These are phyloP conservation scores for Barnettozyma botsteinii DNA, from an alignment of 805 yeast genomes.

Conservation along the genomic window DNA sequence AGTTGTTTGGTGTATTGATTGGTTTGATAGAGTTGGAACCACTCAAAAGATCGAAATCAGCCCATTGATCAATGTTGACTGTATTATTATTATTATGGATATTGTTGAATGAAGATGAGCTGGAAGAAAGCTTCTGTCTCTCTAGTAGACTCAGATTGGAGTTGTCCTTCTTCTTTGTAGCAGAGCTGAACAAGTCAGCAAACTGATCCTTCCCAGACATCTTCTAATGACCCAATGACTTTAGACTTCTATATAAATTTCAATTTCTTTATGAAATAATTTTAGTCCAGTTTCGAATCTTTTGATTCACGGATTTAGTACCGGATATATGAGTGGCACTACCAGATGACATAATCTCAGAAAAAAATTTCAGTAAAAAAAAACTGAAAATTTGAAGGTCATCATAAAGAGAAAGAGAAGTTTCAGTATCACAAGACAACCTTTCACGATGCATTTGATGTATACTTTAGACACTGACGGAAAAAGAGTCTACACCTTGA, in stretches of 20 bases:
- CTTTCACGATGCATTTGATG: constrained; percentile 87
- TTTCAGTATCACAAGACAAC: not conserved
- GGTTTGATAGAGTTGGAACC: constrained; percentile 5
- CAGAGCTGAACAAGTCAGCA: constrained; percentile 22
- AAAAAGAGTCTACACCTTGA: constrained; percentile 88
- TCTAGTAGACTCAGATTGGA: constrained; percentile 30
- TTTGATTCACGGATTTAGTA: not conserved
- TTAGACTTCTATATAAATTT: too few relatives aligned
- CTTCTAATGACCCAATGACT: not conserved
- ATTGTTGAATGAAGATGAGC: constrained; percentile 2
- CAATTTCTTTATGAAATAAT: not conserved
- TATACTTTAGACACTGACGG: constrained; percentile 94
- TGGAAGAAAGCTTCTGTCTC: constrained; percentile 25
- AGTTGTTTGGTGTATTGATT: not conserved
- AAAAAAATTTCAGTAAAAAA: constrained; percentile 1
- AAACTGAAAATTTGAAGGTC: constrained; percentile 6
- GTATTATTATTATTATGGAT: not conserved
- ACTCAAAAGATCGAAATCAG: constrained; percentile 34
- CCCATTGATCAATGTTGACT: constrained; percentile 26
- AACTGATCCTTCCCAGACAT: constrained; percentile 20
- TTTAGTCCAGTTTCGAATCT: too few relatives aligned
- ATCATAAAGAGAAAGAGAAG: not conserved
- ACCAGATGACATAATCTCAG: constrained; percentile 1
- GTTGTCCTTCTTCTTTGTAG: constrained; percentile 21
- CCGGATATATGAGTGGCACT: not conserved